Conservation (phyloP, 805 yeast species). For the Cyberlindnera sargentensis region DNA sequence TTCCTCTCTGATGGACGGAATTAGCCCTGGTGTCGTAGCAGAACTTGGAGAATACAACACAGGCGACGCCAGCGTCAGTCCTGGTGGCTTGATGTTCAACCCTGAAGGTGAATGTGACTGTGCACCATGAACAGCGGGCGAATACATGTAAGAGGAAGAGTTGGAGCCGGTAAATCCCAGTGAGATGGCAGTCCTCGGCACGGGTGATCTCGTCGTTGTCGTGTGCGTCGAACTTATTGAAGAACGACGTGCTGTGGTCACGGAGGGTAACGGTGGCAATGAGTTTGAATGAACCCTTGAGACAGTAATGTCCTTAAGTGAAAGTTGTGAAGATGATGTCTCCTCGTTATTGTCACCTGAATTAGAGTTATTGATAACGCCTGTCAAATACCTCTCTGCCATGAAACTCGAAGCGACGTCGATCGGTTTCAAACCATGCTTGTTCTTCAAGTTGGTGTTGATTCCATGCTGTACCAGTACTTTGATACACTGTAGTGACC, state of each 20-base stretch:
- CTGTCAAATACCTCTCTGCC: constrained; percentile 35
- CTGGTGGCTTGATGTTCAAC: constrained; percentile 18
- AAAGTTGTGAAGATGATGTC: neutral
- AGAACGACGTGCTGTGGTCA: constrained; percentile 25
- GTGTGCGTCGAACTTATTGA: constrained; percentile 17
- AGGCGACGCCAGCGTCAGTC: constrained; percentile 18
- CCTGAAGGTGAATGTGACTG: constrained; percentile 3
- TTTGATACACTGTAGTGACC: constrained; percentile 49
- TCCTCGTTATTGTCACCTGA: neutral
- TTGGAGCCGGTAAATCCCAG: constrained; percentile 18
- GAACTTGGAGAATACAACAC: constrained; percentile 19
- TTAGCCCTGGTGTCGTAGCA: constrained; percentile 2
- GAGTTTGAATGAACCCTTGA: constrained; percentile 21
- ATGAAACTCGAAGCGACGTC: constrained; percentile 53
- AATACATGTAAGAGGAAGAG: constrained; percentile 20
- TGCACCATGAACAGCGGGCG: constrained; percentile 11
- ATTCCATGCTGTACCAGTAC: constrained; percentile 44
- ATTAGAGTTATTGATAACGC: constrained; percentile 5
- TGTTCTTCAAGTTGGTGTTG: constrained; percentile 42
- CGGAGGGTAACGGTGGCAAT: constrained; percentile 28
- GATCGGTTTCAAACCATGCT: constrained; percentile 57
- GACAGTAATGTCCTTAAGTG: neutral
- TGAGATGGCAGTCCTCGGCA: constrained; percentile 20
- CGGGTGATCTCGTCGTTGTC: constrained; percentile 19
- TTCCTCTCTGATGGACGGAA: constrained; percentile 16